Percentiles rank a stretch among this genome's conserved stretches.
Evolutionary conservation across 2,329 filamentous ascomycete genomes (phyloP).

Genomic region (Endoconidiophora laricicola): DNA sequence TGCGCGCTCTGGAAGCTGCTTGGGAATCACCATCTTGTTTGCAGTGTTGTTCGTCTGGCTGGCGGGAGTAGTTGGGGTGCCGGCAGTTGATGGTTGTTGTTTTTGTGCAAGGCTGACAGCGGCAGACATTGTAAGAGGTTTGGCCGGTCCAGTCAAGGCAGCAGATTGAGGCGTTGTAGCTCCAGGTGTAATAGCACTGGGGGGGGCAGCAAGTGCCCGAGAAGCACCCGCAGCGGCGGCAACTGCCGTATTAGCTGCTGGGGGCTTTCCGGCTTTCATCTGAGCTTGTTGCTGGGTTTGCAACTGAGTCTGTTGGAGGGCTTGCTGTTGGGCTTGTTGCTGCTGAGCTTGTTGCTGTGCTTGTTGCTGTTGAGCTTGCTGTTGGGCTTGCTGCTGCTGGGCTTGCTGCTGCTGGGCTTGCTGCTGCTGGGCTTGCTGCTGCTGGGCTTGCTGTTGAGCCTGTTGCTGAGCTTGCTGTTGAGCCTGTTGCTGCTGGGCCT

Average conservation of each 20-base stretch:
- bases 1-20: constrained; percentile 52
- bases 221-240: constrained; percentile 25
- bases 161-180: constrained; percentile 33
- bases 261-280: constrained; percentile 20
- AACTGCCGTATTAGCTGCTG: constrained; percentile 32
- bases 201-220: constrained; percentile 28
- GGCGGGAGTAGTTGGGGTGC: constrained; percentile 19
- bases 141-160: constrained; percentile 23
- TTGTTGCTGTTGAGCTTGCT: constrained; percentile 14
- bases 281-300: constrained; percentile 15
- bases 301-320: constrained; percentile 14
- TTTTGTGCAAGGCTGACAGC: constrained; percentile 30
- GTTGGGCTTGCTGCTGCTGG: constrained; percentile 10
- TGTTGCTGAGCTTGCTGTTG: constrained; percentile 16
- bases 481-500: constrained; percentile 15
- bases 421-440: constrained; percentile 15
- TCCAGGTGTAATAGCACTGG: constrained; percentile 31
- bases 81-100: constrained; percentile 16
- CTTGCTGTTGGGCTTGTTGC: constrained; percentile 18
- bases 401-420: constrained; percentile 13
- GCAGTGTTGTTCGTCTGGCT: constrained; percentile 28
- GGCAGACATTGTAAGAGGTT: constrained; percentile 31
- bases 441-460: constrained; percentile 17
- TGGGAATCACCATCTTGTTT: constrained; percentile 64
- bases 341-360: constrained; percentile 16